Conservation (phyloP, 83 land plant species). For the Isoetes engelmannii region DNA sequence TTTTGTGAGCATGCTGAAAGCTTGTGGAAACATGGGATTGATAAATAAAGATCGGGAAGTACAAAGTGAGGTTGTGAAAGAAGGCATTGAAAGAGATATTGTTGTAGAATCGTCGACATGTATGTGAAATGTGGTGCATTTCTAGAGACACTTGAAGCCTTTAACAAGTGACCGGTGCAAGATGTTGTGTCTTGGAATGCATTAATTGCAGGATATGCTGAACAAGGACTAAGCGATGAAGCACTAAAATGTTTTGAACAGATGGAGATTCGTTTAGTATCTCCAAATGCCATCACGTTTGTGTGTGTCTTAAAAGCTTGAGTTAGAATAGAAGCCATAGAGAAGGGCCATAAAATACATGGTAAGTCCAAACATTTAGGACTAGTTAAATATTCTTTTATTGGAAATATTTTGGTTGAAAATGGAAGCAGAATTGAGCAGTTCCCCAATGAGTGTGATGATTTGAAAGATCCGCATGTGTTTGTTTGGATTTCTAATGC, state of each 20-base stretch:
- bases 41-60: background rate
- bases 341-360: background rate
- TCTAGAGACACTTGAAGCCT: slow-evolving; percentile 20
- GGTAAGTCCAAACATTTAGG: background rate
- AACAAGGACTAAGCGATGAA: slow-evolving; percentile 36
- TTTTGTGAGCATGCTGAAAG: background rate
- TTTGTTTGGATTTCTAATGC: no score
- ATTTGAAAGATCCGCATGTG: no score
- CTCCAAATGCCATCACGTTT: slow-evolving; percentile 39
- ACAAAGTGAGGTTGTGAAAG: background rate
- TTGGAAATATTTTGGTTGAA: background rate
- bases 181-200: slow-evolving; percentile 46
- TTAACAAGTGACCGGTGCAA: slow-evolving; percentile 23
- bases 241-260: slow-evolving; percentile 32
- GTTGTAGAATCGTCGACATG: slow-evolving; percentile 47
- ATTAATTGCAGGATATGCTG: slow-evolving; percentile 35
- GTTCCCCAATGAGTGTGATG: no score
- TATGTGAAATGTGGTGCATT: slow-evolving; percentile 62
- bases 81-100: slow-evolving; percentile 1
- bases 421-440: no score
- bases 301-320: background rate
- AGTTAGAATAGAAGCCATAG: background rate
- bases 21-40: slow-evolving; percentile 4
- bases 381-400: background rate
- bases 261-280: slow-evolving; percentile 36